Percentiles rank a stretch among this genome's conserved stretches.
Evolutionary conservation across 2,329 filamentous ascomycete genomes (phyloP).

Genomic region (Pseudogymnoascus sp.): DNA sequence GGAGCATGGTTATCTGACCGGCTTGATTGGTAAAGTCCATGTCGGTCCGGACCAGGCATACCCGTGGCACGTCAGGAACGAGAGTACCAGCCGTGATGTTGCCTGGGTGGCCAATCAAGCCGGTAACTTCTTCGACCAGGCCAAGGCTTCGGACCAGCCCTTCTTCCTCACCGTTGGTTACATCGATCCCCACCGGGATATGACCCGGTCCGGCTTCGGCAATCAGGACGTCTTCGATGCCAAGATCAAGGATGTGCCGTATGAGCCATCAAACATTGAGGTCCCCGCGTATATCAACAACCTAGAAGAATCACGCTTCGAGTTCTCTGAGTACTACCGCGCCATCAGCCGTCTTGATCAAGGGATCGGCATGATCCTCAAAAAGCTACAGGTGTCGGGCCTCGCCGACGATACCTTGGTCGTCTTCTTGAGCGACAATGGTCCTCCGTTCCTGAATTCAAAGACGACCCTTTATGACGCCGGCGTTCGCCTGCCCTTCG

Average conservation of each 20-base stretch:
- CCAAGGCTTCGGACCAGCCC: conserved; percentile 26
- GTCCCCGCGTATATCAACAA: conserved; percentile 23
- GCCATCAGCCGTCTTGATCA: conserved; percentile 28
- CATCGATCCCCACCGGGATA: conserved; percentile 41
- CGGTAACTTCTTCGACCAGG: conserved; percentile 32
- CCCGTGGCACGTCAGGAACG: conserved; percentile 35
- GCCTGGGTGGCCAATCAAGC: conserved; percentile 33
- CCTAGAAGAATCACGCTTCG: conserved; percentile 21
- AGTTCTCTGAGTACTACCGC: conserved; percentile 24
- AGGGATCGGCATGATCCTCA: conserved; percentile 31
- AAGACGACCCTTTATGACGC: conserved; percentile 37
- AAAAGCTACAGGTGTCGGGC: conserved; percentile 24
- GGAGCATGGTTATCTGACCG: conserved; percentile 37
- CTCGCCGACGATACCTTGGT: conserved; percentile 30
- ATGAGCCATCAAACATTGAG: conserved; percentile 20
- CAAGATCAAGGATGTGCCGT: conserved; percentile 10
- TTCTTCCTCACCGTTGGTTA: conserved; percentile 42
- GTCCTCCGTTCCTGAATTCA: conserved; percentile 36
- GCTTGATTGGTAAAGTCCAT: conserved; percentile 42
- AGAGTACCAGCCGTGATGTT: conserved; percentile 39
- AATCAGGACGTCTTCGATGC: conserved; percentile 25
- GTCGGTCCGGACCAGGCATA: conserved; percentile 36
- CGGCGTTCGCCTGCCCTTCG: conserved; percentile 32
- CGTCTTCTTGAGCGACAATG: conserved; percentile 36
- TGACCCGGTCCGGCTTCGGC: conserved; percentile 30